Evolutionary conservation across 2,329 filamentous ascomycete species (phyloP).

Genomic region (Diplodia corticola): DNA sequence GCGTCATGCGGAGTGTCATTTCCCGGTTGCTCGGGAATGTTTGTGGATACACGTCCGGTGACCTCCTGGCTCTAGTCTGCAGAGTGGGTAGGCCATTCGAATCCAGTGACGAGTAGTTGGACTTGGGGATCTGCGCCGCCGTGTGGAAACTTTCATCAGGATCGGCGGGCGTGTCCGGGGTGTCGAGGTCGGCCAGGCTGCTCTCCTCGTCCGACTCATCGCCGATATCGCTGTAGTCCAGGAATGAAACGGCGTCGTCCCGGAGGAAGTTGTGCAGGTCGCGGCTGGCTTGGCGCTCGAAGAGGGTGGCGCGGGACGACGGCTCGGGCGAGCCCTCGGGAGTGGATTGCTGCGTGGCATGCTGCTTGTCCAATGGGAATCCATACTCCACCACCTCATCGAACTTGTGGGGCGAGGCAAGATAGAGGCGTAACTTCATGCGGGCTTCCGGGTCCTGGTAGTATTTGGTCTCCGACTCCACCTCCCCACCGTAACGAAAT

Average conservation of each 20-base stretch:
- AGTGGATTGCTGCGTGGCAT: background rate
- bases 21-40: conserved; percentile 66
- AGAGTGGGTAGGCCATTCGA: conserved; percentile 31
- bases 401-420: conserved; percentile 90
- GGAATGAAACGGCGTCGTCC: conserved; percentile 55
- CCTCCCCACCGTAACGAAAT: conserved; percentile 34
- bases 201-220: conserved; percentile 32
- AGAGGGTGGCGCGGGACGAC: conserved; percentile 22
- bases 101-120: conserved; percentile 37
- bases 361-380: conserved; percentile 62
- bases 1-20: conserved; percentile 95
- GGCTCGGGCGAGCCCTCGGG: conserved; percentile 15
- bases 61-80: conserved; percentile 26
- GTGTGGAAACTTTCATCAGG: conserved; percentile 35
- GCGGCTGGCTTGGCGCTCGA: conserved; percentile 48
- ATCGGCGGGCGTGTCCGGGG: conserved; percentile 41
- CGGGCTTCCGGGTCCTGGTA: conserved; percentile 90
- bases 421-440: conserved; percentile 79
- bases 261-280: conserved; percentile 59
- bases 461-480: conserved; percentile 72
- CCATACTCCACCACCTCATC: conserved; percentile 94
- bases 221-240: conserved; percentile 32
- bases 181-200: conserved; percentile 31
- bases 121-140: conserved; percentile 35
- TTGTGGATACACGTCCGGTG: conserved; percentile 25